Conservation (phyloP, 2,329 filamentous ascomycete species). For the Botrytis sinoallii region DNA sequence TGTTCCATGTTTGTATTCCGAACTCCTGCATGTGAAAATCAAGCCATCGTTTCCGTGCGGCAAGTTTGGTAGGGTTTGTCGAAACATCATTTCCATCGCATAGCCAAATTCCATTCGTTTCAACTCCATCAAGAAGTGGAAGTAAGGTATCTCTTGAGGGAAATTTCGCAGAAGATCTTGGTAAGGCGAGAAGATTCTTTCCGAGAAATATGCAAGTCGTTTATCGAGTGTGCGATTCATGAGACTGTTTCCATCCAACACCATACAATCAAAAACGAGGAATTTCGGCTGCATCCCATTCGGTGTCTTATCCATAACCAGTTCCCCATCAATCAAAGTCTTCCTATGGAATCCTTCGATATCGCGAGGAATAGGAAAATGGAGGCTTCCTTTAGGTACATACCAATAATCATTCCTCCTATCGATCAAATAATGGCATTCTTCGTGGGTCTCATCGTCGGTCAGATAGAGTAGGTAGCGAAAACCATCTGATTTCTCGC, state of each 20-base stretch:
- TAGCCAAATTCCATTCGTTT: conserved; percentile 90
- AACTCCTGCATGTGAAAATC: conserved; percentile 93
- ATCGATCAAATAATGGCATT: conserved; percentile 90
- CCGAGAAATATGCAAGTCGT: conserved; percentile 80
- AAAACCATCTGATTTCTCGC: conserved; percentile 97
- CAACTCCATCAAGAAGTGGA: conserved; percentile 79
- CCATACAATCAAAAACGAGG: conserved; percentile 89
- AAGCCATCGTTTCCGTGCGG: conserved; percentile 94
- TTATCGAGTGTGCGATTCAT: conserved; percentile 83
- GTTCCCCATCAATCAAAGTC: conserved; percentile 88
- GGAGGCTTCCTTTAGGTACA: conserved; percentile 65
- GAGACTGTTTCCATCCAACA: conserved; percentile 71
- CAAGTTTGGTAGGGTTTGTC: conserved; percentile 75
- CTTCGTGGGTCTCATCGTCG: conserved; percentile 55
- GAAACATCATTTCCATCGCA: conserved; percentile 88
- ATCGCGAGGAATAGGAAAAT: conserved; percentile 72
- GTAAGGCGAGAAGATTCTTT: conserved; percentile 72
- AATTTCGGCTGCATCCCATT: conserved; percentile 74
- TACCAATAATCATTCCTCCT: conserved; percentile 97
- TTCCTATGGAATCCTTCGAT: conserved; percentile 68
- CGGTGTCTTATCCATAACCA: conserved; percentile 77
- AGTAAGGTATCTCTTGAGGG: conserved; percentile 65
- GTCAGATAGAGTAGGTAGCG: conserved; percentile 93
- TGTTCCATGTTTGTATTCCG: conserved; percentile 83
- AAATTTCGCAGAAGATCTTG: conserved; percentile 59